Conservation (phyloP, 306 rosid genomes). For the Astragalus membranaceus region DNA sequence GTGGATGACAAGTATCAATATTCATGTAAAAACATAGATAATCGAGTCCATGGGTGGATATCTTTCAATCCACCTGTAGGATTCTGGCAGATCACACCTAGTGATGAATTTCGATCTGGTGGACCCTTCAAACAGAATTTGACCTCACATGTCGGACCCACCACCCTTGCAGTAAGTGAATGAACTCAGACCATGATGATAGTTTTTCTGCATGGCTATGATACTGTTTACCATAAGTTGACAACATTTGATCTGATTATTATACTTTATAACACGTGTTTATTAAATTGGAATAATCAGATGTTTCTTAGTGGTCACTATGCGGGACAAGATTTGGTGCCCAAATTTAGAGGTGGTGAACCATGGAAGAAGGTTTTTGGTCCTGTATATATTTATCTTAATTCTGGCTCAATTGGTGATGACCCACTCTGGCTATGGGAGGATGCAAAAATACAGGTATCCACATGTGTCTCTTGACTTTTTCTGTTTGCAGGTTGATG, state of each 20-base stretch:
- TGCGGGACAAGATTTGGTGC: constrained; percentile 66
- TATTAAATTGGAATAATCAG: constrained; percentile 34
- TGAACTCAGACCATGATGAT: constrained; percentile 6
- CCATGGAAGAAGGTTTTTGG: constrained; percentile 93
- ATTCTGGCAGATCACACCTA: constrained; percentile 78
- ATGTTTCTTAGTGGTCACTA: constrained; percentile 86
- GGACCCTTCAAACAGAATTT: constrained; percentile 82
- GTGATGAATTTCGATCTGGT: constrained; percentile 75
- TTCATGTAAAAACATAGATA: constrained; percentile 60
- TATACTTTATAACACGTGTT: constrained; percentile 11
- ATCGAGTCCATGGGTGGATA: constrained; percentile 85
- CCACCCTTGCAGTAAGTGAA: constrained; percentile 66
- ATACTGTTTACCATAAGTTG: constrained; percentile 1
- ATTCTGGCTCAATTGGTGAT: constrained; percentile 37
- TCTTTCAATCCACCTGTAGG: constrained; percentile 57
- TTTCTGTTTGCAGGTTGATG: constrained; percentile 18
- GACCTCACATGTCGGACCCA: constrained; percentile 85
- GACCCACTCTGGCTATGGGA: constrained; percentile 65
- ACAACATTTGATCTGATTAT: constrained; percentile 1
- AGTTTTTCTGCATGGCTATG: neutral
- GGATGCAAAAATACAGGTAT: constrained; percentile 78
- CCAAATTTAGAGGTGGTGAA: constrained; percentile 51
- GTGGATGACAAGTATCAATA: constrained; percentile 96
- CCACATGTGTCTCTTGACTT: constrained; percentile 5
- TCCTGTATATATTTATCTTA: constrained; percentile 64